A percentile compares a stretch with the other conserved stretches of the same genome.
Evolutionary conservation across 192 early-diverging fungal species (phyloP).

Genomic region (Backusella psychrophila): DNA sequence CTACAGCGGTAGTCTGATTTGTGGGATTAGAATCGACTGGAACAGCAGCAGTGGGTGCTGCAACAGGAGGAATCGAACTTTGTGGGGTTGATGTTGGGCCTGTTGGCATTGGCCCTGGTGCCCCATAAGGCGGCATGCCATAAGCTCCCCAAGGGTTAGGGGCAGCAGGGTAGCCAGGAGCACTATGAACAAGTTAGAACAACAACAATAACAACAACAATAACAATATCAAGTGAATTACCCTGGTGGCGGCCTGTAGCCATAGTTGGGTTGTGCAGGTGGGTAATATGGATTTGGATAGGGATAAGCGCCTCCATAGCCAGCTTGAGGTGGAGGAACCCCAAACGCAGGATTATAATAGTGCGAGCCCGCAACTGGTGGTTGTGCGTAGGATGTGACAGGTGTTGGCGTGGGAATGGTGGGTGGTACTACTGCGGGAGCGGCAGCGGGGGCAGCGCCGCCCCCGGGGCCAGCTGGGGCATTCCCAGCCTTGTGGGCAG

Average conservation of each 20-base stretch:
- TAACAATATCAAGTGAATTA: not conserved
- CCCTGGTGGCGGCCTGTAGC: not conserved
- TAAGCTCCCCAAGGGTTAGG: not conserved
- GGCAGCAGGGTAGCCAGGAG: not conserved
- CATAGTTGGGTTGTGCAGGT: not conserved
- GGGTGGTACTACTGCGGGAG: constrained; percentile 26
- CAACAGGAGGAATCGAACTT: not conserved
- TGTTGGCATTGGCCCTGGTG: not conserved
- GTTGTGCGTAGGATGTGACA: not conserved
- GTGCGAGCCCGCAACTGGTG: not conserved
- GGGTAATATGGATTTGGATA: constrained; percentile 7
- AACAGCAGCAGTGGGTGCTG: not conserved
- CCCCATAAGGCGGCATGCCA: not conserved
- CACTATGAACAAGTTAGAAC: not conserved
- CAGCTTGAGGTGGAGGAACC: not conserved
- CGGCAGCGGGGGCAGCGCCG: constrained; percentile 10
- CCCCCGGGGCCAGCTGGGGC: not conserved
- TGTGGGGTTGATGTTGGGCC: not conserved
- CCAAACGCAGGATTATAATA: constrained; percentile 7
- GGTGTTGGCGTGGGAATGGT: constrained; percentile 17
- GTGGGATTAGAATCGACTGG: not conserved
- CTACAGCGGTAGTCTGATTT: not conserved
- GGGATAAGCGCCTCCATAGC: not conserved
- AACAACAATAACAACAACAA: not conserved
- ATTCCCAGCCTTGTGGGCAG: constrained; percentile 41